These are phyloP conservation scores for Tremellales sp. DNA, from an alignment of 1,284 basidiomycete genomes.

Conservation along the genomic window DNA sequence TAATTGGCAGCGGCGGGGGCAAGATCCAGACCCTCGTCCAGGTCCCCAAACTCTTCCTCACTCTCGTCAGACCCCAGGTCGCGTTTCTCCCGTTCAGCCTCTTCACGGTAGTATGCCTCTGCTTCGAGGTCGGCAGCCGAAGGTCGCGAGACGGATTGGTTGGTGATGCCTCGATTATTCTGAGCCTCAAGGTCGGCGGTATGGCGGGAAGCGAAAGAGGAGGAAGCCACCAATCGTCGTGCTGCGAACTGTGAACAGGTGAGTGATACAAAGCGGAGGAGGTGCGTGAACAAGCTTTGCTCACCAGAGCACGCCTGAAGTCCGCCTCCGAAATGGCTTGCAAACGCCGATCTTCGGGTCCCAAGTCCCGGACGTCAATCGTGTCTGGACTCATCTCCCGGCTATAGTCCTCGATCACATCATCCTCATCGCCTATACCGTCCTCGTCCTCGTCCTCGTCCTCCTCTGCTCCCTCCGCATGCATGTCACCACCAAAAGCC, in stretches of 20 bases:
- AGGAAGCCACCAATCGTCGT: slow-evolving; percentile 70
- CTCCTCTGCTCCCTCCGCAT: slow-evolving; percentile 44
- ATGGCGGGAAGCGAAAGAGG: slow-evolving; percentile 67
- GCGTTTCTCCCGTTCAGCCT: slow-evolving; percentile 38
- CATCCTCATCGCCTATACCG: slow-evolving; percentile 38
- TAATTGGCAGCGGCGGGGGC: slow-evolving; percentile 55
- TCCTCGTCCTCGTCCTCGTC: slow-evolving; percentile 56
- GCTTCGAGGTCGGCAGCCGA: slow-evolving; percentile 74
- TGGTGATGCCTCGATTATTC: slow-evolving; percentile 45
- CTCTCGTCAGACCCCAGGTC: slow-evolving; percentile 51
- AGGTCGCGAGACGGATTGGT: slow-evolving; percentile 52
- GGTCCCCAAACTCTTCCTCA: slow-evolving; percentile 69
- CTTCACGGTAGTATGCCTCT: slow-evolving; percentile 74
- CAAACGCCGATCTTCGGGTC: slow-evolving; percentile 70
- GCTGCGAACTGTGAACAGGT: slow-evolving; percentile 59
- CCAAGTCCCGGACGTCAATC: slow-evolving; percentile 65
- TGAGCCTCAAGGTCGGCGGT: slow-evolving; percentile 40
- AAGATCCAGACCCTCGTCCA: slow-evolving; percentile 63
- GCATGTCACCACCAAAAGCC: slow-evolving; percentile 50
- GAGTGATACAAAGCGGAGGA: not conserved
- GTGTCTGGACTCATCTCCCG: slow-evolving; percentile 74
- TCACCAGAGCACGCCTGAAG: slow-evolving; percentile 62
- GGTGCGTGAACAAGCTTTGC: slow-evolving; percentile 32
- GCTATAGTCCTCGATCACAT: slow-evolving; percentile 64
- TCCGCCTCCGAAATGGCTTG: slow-evolving; percentile 69